A percentile compares a stretch with the other conserved stretches of the same genome.
Conservation (phyloP, 192 early-diverging fungal species). For the Backusella westeae region DNA sequence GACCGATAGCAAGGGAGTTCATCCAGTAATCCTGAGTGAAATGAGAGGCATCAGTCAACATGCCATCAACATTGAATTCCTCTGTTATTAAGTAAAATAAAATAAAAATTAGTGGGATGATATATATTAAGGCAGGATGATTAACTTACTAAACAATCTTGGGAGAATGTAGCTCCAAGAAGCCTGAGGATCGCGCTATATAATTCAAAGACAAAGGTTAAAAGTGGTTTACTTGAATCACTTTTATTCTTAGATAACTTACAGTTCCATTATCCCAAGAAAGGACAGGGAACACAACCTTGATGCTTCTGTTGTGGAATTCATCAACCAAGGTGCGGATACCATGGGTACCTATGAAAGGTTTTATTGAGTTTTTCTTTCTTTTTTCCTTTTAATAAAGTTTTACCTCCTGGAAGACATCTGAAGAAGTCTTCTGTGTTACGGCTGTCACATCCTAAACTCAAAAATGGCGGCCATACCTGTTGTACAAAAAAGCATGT, state of each 20-base stretch:
- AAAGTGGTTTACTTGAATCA: neutral
- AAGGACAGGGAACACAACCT: slow-evolving; percentile 14
- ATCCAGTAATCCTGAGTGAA: slow-evolving; percentile 23
- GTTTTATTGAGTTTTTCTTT: neutral
- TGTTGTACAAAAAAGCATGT: neutral
- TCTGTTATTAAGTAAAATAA: neutral
- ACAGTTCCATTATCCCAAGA: slow-evolving; percentile 24
- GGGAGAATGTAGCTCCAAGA: slow-evolving; percentile 25
- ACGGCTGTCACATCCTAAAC: slow-evolving; percentile 27
- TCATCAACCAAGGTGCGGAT: slow-evolving; percentile 15
- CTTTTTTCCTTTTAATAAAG: neutral
- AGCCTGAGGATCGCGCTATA: slow-evolving; percentile 23
- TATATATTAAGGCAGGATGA: neutral
- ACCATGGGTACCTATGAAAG: slow-evolving; percentile 12
- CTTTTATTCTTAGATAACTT: neutral
- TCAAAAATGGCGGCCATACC: slow-evolving; percentile 19
- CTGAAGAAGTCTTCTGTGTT: slow-evolving; percentile 25
- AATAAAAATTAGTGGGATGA: neutral
- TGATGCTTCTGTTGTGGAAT: slow-evolving; percentile 10
- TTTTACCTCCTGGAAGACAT: slow-evolving; percentile 21
- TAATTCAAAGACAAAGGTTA: neutral
- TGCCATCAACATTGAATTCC: slow-evolving; percentile 28
- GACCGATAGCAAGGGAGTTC: slow-evolving; percentile 23
- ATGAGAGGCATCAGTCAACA: slow-evolving; percentile 12
- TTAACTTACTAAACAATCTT: slow-evolving; percentile 20